A percentile compares a stretch with the other conserved stretches of the same genome.
Conservation (phyloP, 108 stramenopile species). For the Hondaea fermentalgiana region DNA sequence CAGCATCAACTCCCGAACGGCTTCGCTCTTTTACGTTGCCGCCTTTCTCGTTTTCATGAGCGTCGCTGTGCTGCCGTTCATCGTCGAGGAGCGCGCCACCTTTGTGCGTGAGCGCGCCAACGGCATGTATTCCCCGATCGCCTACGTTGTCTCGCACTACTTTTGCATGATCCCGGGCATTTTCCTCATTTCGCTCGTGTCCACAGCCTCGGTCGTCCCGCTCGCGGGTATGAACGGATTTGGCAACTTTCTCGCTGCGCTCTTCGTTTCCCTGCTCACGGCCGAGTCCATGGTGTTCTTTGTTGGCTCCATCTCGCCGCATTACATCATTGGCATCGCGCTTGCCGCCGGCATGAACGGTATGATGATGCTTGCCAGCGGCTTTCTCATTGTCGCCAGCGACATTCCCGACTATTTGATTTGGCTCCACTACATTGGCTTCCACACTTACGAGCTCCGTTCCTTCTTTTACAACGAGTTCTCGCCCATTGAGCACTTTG, state of each 20-base stretch:
- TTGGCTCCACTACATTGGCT: constrained; percentile 21
- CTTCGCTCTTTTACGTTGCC: not conserved
- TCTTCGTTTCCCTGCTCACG: not conserved
- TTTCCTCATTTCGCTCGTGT: not conserved
- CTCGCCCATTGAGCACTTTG: not conserved
- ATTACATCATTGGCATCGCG: constrained; percentile 26
- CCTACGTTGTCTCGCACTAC: not conserved
- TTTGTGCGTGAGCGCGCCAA: constrained; percentile 52
- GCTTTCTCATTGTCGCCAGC: constrained; percentile 3
- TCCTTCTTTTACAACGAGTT: constrained; percentile 18
- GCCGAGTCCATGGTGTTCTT: constrained; percentile 9
- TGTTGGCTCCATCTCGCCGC: not conserved
- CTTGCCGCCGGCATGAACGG: not conserved
- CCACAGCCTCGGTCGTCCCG: not conserved
- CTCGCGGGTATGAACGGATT: not conserved
- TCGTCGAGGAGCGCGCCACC: constrained; percentile 45
- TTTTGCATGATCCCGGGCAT: not conserved
- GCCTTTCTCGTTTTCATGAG: constrained; percentile 24
- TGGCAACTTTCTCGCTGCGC: not conserved
- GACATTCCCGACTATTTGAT: constrained; percentile 17
- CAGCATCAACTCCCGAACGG: not conserved
- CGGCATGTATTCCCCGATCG: constrained; percentile 32
- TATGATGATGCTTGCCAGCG: constrained; percentile 1
- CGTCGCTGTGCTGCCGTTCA: constrained; percentile 40
- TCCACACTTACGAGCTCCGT: constrained; percentile 16